Evolutionary conservation across 2,329 filamentous ascomycete species (phyloP), one percentile per base, ranked within the genome.

Genomic region (Talaromyces sp.): DNA sequence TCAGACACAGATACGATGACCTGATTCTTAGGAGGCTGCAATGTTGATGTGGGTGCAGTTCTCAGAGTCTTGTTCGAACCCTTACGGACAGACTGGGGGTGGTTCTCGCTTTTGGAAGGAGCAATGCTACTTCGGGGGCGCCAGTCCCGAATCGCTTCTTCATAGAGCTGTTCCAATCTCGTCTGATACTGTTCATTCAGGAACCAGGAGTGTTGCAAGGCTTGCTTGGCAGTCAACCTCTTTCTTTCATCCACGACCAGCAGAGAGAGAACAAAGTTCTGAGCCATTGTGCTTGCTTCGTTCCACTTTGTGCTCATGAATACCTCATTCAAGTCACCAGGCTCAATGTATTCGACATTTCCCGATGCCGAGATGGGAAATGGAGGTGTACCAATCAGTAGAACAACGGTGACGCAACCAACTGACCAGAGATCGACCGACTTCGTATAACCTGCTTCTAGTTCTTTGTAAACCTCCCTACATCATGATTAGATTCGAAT

Each of bases 401-500:
- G 72, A 8, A 82, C 77, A 8, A 79, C 80, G 1, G 84, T 78
- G 2, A 88, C 78, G 56, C 80, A 82, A 5, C 86, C 87, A n/a
- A 89, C 70, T 0, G 86, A 86, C 86, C 86, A 89, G 73, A 89
- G 81, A 68, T 89, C 87, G 8, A 88, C 79, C 10, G 84, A 81
- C 70, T 83, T 83, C 31, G 84, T 86, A 71, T 88, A 88, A 2
- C 85, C 67, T 59, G 66, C 34, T 22, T 56, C 27, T 13, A 62
- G 31, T 47, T 63, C 40, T 65, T 69, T 61, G 7, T 66, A 63
- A n/a, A 76, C 68, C 62, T 76, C 74, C 15, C 75, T 77, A 60
- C 29, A 8, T 22, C 38, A 65, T 61, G 36, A 61, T 64, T 31
- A 56, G 7, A n/a, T 29, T 40, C n/a, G 17, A 19, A 17, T 34